Conservation (phyloP, 257 asterid species). For the Galeopsis tetrahit region DNA sequence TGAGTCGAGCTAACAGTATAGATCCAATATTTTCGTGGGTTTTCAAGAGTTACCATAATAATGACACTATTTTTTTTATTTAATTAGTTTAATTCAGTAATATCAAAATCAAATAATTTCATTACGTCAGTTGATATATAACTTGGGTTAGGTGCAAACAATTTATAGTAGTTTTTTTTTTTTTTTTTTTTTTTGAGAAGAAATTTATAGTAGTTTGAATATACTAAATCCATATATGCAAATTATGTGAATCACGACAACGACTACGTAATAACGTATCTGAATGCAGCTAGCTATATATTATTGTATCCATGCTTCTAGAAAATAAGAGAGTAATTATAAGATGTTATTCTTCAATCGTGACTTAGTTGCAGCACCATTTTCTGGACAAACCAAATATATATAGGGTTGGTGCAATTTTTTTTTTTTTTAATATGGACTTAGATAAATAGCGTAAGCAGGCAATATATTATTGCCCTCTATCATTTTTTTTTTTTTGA, state of each 20-base stretch:
- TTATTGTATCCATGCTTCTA: constrained; percentile 11
- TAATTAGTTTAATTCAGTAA: not conserved
- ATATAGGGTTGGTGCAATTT: not conserved
- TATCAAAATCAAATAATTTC: not conserved
- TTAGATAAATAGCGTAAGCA: not conserved
- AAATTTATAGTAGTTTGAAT: not conserved
- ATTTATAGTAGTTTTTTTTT: not conserved
- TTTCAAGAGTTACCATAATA: not conserved
- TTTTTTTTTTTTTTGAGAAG: too few species aligned
- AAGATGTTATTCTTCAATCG: not conserved
- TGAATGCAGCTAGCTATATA: not conserved
- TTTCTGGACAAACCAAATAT: not conserved
- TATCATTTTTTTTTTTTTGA: too few species aligned
- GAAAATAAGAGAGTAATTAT: constrained; percentile 20
- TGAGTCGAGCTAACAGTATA: too few species aligned
- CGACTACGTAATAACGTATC: not conserved
- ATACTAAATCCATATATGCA: not conserved
- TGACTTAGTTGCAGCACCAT: not conserved
- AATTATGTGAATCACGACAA: not conserved
- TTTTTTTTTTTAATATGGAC: not conserved
- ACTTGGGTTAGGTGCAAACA: not conserved
- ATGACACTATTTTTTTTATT: not conserved
- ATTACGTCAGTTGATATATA: constrained; percentile 2
- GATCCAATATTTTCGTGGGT: not conserved
- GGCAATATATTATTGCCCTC: too few species aligned